Percentiles rank a stretch among this genome's conserved stretches.
Conservation (phyloP, 345 rosid species). For the Eucalyptus albens region DNA sequence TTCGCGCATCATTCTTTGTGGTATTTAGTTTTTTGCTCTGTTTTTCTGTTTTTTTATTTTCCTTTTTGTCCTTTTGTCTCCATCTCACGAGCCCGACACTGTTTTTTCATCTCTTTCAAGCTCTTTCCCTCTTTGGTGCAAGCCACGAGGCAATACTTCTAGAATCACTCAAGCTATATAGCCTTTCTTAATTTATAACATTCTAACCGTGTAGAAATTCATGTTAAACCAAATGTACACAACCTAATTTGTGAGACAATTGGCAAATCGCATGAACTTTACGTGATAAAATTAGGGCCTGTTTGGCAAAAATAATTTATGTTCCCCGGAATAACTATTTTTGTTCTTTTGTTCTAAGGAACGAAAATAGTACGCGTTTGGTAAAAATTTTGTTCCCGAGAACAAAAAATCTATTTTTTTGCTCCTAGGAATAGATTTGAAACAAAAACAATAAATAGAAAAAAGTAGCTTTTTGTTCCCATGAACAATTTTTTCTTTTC, state of each 20-base stretch:
- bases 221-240: background rate
- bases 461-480: no score
- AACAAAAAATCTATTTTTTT: no score
- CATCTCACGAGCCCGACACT: background rate
- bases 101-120: background rate
- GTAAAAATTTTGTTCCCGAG: no score
- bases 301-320: no score
- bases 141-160: background rate
- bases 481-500: no score
- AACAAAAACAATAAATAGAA: no score
- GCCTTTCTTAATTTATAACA: background rate
- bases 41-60: background rate
- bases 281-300: background rate
- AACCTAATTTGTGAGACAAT: background rate
- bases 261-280: background rate
- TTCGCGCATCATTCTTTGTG: background rate
- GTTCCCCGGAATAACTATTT: no score
- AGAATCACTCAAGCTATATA: background rate
- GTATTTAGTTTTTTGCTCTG: background rate
- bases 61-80: background rate
- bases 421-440: no score
- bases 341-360: fast-evolving
- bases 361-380: no score
- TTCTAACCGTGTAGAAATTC: background rate
- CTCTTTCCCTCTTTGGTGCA: background rate